Percentiles rank a stretch among this genome's conserved stretches.
Conservation (phyloP, 768 basidiomycete species). For the Leccinum olivaceopallidum region DNA sequence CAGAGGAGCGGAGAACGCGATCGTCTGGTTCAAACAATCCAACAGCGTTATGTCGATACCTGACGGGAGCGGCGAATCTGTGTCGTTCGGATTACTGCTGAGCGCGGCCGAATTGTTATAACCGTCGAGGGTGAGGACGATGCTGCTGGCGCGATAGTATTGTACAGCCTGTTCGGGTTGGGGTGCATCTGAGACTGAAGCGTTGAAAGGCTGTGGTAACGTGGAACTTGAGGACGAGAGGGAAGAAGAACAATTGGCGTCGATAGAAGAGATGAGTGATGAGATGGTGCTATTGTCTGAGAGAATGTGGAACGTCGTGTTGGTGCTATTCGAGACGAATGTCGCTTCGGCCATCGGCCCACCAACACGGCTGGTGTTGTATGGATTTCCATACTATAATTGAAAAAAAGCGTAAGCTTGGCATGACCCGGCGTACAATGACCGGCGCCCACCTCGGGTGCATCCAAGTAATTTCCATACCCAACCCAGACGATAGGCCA, state of each 20-base stretch:
- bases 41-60: constrained; percentile 51
- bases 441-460: constrained; percentile 40
- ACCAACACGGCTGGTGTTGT: constrained; percentile 51
- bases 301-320: constrained; percentile 46
- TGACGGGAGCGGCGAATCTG: constrained; percentile 52
- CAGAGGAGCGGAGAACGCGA: constrained; percentile 58
- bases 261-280: constrained; percentile 44
- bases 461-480: constrained; percentile 35
- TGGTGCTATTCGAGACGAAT: constrained; percentile 41
- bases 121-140: constrained; percentile 60
- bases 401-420: constrained; percentile 11
- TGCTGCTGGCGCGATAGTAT: constrained; percentile 68
- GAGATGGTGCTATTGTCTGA: constrained; percentile 49
- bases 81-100: constrained; percentile 37
- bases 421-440: background rate
- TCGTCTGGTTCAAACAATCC: constrained; percentile 62
- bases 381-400: constrained; percentile 45
- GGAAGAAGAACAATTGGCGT: constrained; percentile 42
- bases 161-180: constrained; percentile 59
- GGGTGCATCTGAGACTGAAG: constrained; percentile 27
- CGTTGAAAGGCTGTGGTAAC: constrained; percentile 34
- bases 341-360: constrained; percentile 41
- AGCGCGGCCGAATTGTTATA: constrained; percentile 65
- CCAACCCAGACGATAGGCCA: constrained; percentile 62
- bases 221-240: constrained; percentile 36